phyloP scores from a whole-genome alignment of 495 filamentous ascomycete species.

The Tetracladium marchalianum region DNA sequence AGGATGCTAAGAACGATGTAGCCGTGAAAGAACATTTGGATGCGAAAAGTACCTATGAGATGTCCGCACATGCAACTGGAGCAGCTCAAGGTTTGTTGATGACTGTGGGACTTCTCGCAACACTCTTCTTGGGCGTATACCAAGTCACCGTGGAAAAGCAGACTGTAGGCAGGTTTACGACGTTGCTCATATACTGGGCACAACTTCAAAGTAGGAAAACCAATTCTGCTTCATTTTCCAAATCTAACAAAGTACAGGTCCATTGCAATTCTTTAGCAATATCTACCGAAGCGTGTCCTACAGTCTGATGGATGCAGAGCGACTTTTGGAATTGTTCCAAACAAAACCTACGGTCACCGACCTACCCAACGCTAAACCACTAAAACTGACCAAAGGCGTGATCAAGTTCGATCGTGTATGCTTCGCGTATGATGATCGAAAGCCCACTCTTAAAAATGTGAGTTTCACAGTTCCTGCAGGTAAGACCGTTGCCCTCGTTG shows the following conservation, averaged over 20 bases:
- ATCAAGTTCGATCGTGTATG: conserved; percentile 55
- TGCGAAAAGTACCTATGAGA: conserved; percentile 11
- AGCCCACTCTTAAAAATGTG: conserved; percentile 54
- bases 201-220: conserved; percentile 32
- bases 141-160: conserved; percentile 45
- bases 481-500: conserved; percentile 65
- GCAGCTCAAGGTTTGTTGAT: conserved; percentile 45
- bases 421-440: conserved; percentile 64
- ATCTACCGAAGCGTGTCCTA: conserved; percentile 48
- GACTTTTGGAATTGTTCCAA: conserved; percentile 60
- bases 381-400: conserved; percentile 48
- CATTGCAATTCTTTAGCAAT: conserved; percentile 53
- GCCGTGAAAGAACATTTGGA: conserved; percentile 20
- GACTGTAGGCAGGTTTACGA: conserved; percentile 61
- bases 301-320: conserved; percentile 60
- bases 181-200: conserved; percentile 61
- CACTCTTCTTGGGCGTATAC: conserved; percentile 58
- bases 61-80: conserved; percentile 14
- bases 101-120: conserved; percentile 49
- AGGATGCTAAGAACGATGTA: conserved; percentile 3
- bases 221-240: neutral
- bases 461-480: conserved; percentile 50
- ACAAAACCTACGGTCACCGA: conserved; percentile 53
- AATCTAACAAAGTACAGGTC: conserved; percentile 28
- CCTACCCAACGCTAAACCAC: conserved; percentile 39